Base-by-base conservation (phyloP, 257 asterid species). In the Craterostigma plantagineum region DNA sequence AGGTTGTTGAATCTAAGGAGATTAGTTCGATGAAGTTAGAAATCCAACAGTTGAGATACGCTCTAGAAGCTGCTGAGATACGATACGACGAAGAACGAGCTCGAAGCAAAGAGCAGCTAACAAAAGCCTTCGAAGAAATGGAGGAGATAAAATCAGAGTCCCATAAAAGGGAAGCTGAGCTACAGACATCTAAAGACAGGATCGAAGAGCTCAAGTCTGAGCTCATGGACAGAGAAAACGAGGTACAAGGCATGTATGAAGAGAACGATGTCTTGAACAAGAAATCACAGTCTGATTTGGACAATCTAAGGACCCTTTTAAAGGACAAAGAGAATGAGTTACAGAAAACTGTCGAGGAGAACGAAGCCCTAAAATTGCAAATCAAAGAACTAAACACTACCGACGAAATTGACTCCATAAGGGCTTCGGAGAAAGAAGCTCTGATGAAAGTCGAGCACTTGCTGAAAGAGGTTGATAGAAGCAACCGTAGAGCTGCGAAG, bases 171-270 rank as follows among this genome's bases (percentile, higher is more conserved):
- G 93, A 76, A 55, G 62, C 61, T 11, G 38, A 63, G 63, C 60
- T 90, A 8, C 67, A 68, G 53, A 54, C 49, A 51, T 64, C 69
- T 1, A 71, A 56, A 42, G 42, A 52, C 16, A 75, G 71, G 49
- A 65, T 83, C 0, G 92, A 90, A 63, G 92, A 83, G 62, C 43
- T 90, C 51, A 90, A 68, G 64, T 94, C 84, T 0, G 71, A 80
- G 46, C 62, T 90, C 14, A 76, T 90, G 96, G 92, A 83, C 39
- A 90, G 79, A 54, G 95, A 90, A 51, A 77, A 83, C 1, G 94
- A 83, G 56, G 46, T 90, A 51, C 96, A 90, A 45, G 86, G 91
- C 10, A 83, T 83, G 14, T 70, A 80, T 8, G 92, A 83, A 62
- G 94, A 83, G 66, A 90, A 90, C 11, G 96, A 72, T 39, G 51